A percentile compares a stretch with the other conserved stretches of the same genome.
These are phyloP conservation scores for Calonectria honghensis DNA, from an alignment of 2,329 filamentous ascomycete species.

Conservation along the genomic window DNA sequence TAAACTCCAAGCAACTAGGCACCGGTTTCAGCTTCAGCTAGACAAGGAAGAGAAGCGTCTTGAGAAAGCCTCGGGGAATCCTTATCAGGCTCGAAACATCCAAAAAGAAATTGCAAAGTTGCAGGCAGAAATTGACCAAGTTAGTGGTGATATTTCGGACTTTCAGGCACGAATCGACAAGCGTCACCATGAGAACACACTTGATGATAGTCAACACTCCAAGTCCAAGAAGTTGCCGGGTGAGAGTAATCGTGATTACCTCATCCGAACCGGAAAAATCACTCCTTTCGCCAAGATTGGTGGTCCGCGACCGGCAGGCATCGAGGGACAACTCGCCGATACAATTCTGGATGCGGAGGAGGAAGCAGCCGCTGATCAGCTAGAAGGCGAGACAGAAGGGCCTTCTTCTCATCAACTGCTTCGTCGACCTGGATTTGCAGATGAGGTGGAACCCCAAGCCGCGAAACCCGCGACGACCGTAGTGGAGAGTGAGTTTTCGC, in stretches of 20 bases:
- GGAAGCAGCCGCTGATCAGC: constrained; percentile 69
- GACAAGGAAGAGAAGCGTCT: constrained; percentile 70
- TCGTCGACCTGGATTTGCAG: constrained; percentile 81
- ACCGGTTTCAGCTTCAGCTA: constrained; percentile 80
- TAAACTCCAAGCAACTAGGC: constrained; percentile 71
- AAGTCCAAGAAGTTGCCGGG: constrained; percentile 80
- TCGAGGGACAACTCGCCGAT: constrained; percentile 83
- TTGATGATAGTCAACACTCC: constrained; percentile 63
- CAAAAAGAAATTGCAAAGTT: constrained; percentile 80
- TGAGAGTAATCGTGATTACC: constrained; percentile 90
- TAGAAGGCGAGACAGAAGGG: constrained; percentile 66
- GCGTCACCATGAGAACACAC: constrained; percentile 75
- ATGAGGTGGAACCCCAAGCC: constrained; percentile 54
- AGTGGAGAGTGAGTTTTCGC: constrained; percentile 72
- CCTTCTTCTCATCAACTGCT: constrained; percentile 83
- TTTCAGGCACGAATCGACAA: constrained; percentile 89
- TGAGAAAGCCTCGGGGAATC: constrained; percentile 65
- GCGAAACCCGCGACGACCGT: constrained; percentile 49
- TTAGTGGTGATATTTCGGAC: constrained; percentile 84
- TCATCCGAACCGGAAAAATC: constrained; percentile 97
- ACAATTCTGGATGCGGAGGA: constrained; percentile 89
- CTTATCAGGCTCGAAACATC: constrained; percentile 73
- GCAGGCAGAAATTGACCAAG: constrained; percentile 77
- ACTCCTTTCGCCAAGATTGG: constrained; percentile 93
- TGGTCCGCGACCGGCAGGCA: constrained; percentile 75